Evolutionary conservation across 2,329 filamentous ascomycete genomes (phyloP).

Genomic region (Diaporthe nobilis): DNA sequence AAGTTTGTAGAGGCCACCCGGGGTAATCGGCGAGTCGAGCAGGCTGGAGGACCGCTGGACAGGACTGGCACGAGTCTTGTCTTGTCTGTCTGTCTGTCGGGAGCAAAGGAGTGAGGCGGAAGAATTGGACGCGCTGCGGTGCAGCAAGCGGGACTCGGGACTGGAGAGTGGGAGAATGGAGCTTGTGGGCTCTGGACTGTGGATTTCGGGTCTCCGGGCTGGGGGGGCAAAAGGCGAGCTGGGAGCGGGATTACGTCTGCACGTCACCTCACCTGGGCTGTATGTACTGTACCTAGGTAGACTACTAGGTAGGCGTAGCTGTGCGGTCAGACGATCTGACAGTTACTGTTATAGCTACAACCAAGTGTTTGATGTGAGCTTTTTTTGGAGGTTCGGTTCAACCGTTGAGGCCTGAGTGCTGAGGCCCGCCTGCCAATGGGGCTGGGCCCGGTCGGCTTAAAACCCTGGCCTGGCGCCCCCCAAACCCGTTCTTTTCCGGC

Average conservation of each 20-base stretch:
- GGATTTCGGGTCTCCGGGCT: constrained; percentile 23
- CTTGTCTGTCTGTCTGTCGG: constrained; percentile 18
- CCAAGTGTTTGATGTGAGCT: not conserved
- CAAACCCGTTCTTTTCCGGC: constrained; percentile 38
- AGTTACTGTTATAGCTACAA: constrained; percentile 27
- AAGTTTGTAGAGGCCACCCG: not conserved
- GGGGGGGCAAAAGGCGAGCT: constrained; percentile 10
- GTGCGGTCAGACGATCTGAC: not conserved
- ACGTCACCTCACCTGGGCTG: not conserved
- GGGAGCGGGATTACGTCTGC: not conserved
- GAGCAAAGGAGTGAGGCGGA: constrained; percentile 31
- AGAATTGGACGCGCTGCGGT: constrained; percentile 31
- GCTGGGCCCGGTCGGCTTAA: constrained; percentile 1
- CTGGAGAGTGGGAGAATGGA: constrained; percentile 16
- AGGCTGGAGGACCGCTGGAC: constrained; percentile 9
- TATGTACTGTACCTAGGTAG: not conserved
- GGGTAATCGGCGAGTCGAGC: not conserved
- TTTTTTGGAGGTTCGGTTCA: constrained; percentile 33
- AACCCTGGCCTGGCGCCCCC: constrained; percentile 5
- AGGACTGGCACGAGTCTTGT: constrained; percentile 15
- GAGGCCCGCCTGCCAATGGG: constrained; percentile 13
- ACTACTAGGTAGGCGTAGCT: not conserved
- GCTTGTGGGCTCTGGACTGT: constrained; percentile 22
- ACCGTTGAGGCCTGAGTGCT: constrained; percentile 33
- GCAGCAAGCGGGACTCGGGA: constrained; percentile 27